A percentile compares a stretch with the other conserved stretches of the same genome.
Conservation (phyloP, 768 basidiomycete species). For the Cystoderma amianthinum region DNA sequence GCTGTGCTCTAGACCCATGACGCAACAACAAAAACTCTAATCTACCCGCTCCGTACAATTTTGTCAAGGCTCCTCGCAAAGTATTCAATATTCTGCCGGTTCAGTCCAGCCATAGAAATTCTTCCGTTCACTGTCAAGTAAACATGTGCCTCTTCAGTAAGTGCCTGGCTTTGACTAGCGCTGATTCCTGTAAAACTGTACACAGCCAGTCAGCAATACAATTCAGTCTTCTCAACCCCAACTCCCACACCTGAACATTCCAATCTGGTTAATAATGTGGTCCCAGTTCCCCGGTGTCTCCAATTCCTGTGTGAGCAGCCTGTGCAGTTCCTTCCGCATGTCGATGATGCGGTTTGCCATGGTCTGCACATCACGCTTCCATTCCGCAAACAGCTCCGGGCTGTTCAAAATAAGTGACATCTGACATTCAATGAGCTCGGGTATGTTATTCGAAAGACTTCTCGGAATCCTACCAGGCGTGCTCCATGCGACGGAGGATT, state of each 20-base stretch:
- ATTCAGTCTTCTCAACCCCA: slow-evolving; percentile 2
- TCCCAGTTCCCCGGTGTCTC: slow-evolving; percentile 91
- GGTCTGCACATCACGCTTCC: slow-evolving; percentile 84
- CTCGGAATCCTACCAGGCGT: slow-evolving; percentile 53
- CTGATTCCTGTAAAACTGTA: slow-evolving; percentile 80
- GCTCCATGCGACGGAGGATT: slow-evolving; percentile 93
- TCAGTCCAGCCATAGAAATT: slow-evolving; percentile 94
- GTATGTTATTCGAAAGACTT: neutral
- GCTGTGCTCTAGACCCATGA: slow-evolving; percentile 1
- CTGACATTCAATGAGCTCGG: slow-evolving; percentile 24
- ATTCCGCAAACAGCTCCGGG: slow-evolving; percentile 68
- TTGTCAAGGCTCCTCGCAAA: slow-evolving; percentile 67
- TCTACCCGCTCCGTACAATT: slow-evolving; percentile 38
- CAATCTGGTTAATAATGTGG: slow-evolving; percentile 95
- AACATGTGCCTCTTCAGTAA: slow-evolving; percentile 71
- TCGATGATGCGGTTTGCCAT: slow-evolving; percentile 93
- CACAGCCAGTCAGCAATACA: slow-evolving; percentile 1
- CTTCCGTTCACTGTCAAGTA: slow-evolving; percentile 85
- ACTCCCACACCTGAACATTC: slow-evolving; percentile 79
- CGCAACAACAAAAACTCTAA: slow-evolving; percentile 15
- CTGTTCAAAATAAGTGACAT: slow-evolving; percentile 80
- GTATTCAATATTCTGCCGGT: slow-evolving; percentile 69
- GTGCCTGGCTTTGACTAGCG: slow-evolving; percentile 52
- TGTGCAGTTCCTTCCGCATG: slow-evolving; percentile 80
- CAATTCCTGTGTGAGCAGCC: slow-evolving; percentile 66